Evolutionary conservation across 2,329 filamentous ascomycete genomes (phyloP).

Genomic region (Bertia moriformis): DNA sequence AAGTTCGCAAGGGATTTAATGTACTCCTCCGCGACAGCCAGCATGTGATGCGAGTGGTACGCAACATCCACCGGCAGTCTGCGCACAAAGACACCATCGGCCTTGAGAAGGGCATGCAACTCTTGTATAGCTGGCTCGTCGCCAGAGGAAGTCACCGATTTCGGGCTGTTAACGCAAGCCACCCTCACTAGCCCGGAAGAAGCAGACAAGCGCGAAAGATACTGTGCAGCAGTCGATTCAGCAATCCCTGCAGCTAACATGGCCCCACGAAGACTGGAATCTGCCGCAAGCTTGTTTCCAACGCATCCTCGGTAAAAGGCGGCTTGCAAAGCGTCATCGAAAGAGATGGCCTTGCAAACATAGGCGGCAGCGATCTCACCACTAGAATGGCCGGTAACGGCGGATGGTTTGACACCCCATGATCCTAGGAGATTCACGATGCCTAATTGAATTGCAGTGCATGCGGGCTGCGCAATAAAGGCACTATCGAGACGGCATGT

Average conservation of each 20-base stretch:
- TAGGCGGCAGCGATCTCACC: constrained; percentile 4
- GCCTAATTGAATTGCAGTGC: constrained; percentile 36
- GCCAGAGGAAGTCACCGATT: not conserved
- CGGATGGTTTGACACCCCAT: constrained; percentile 11
- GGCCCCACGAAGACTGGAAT: constrained; percentile 9
- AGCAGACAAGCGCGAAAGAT: constrained; percentile 8
- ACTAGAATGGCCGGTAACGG: constrained; percentile 14
- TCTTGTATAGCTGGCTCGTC: constrained; percentile 5
- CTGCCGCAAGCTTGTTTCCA: not conserved
- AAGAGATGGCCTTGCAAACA: not conserved
- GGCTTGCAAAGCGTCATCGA: not conserved
- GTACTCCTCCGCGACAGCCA: constrained; percentile 7
- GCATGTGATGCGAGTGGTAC: constrained; percentile 15
- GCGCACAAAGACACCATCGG: constrained; percentile 5
- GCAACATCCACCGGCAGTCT: constrained; percentile 11
- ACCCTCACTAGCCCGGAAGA: constrained; percentile 7
- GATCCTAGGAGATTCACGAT: constrained; percentile 19
- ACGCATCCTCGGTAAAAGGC: not conserved
- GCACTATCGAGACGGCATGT: constrained; percentile 17
- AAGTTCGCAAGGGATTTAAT: constrained; percentile 1
- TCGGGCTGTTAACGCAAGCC: not conserved
- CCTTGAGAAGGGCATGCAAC: constrained; percentile 4
- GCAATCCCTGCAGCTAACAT: constrained; percentile 19
- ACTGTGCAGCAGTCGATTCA: constrained; percentile 13
- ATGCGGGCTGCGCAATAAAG: constrained; percentile 31